Evolutionary conservation across 768 basidiomycete species (phyloP).

Genomic region (Lentinula aciculospora): DNA sequence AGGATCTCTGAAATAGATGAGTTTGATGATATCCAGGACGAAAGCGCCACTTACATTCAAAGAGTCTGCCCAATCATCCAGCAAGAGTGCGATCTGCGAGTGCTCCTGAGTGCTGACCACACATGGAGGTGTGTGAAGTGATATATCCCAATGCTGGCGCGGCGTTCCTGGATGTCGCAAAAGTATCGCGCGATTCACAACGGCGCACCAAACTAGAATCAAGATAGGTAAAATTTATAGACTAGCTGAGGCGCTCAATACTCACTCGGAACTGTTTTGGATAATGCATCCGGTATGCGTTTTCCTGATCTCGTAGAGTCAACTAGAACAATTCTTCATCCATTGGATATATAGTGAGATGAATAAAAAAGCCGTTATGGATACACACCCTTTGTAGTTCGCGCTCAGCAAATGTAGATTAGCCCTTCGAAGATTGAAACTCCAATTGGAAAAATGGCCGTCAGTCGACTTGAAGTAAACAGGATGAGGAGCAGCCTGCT

Average conservation of each 20-base stretch:
- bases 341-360: conserved; percentile 7
- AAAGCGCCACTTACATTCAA: conserved; percentile 54
- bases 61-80: conserved; percentile 65
- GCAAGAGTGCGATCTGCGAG: conserved; percentile 58
- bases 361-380: not conserved
- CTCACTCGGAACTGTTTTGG: conserved; percentile 76
- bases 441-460: conserved; percentile 82
- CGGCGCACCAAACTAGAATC: conserved; percentile 71
- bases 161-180: conserved; percentile 24
- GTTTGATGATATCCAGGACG: not conserved
- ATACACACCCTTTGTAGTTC: conserved; percentile 53
- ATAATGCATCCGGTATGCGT: conserved; percentile 88
- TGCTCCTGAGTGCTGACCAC: conserved; percentile 74
- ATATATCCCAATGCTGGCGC: conserved; percentile 42
- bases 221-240: too few relatives aligned
- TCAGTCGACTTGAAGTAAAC: conserved; percentile 94
- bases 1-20: conserved; percentile 47
- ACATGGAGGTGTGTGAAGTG: conserved; percentile 67
- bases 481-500: conserved; percentile 28
- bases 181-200: conserved; percentile 64
- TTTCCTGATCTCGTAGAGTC: conserved; percentile 94
- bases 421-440: conserved; percentile 76
- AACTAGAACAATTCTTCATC: conserved; percentile 70
- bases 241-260: not conserved
- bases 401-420: conserved; percentile 74